Conservation (phyloP, 78 protist genomes). For the Corallochytrium limacisporum region DNA sequence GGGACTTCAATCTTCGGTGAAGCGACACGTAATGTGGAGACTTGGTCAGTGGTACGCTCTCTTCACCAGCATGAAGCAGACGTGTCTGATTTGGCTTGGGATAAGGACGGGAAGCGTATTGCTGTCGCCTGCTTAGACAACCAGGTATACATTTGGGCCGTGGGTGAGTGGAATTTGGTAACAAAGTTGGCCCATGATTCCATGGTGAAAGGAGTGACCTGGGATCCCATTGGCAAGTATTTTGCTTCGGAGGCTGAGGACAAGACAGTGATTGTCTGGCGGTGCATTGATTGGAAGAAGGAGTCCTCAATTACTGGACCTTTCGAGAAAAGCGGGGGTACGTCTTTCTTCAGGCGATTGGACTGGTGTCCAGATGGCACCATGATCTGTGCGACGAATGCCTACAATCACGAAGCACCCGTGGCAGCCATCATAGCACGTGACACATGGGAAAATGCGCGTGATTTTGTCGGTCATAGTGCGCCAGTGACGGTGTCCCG, state of each 20-base stretch:
- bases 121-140: constrained; percentile 46
- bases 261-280: constrained; percentile 22
- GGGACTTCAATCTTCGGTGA: background rate
- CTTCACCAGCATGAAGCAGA: constrained; percentile 36
- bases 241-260: constrained; percentile 38
- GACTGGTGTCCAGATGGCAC: no score
- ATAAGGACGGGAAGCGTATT: constrained; percentile 25
- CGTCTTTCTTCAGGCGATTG: no score
- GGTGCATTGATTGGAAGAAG: constrained; percentile 16
- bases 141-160: constrained; percentile 34
- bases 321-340: constrained; percentile 28
- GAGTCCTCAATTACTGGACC: constrained; percentile 28
- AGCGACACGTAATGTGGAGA: background rate
- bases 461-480: no score
- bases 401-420: no score
- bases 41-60: constrained; percentile 25
- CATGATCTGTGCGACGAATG: no score
- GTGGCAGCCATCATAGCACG: no score
- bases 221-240: constrained; percentile 54
- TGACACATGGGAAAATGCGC: no score
- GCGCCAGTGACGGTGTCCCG: no score
- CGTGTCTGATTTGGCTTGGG: constrained; percentile 34
- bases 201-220: constrained; percentile 34
- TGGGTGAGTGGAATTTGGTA: background rate
- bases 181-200: constrained; percentile 25